phyloP scores from a whole-genome alignment of 495 filamentous ascomycete genomes.

The Annulohypoxylon stygium region DNA sequence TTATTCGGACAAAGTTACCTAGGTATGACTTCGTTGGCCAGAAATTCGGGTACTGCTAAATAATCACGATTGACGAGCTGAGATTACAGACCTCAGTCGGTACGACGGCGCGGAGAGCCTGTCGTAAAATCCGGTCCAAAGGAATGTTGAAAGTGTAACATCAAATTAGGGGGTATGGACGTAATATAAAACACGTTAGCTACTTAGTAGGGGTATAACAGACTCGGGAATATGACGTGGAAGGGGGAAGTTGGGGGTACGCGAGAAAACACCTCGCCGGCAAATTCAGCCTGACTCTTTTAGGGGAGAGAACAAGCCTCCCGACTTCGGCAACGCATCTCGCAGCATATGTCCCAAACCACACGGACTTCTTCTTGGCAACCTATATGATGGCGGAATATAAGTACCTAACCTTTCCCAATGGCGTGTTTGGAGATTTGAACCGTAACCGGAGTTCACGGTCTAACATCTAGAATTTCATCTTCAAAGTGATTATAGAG shows the following conservation, averaged over 20 bases:
- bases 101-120: conserved; percentile 36
- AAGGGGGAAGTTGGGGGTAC: conserved; percentile 13
- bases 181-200: conserved; percentile 5
- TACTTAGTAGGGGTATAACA: conserved; percentile 24
- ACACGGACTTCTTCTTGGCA: conserved; percentile 23
- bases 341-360: neutral
- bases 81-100: conserved; percentile 30
- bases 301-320: conserved; percentile 21
- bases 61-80: conserved; percentile 20
- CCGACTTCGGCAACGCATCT: conserved; percentile 40
- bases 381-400: conserved; percentile 34
- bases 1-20: conserved; percentile 11
- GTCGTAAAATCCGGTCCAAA: conserved; percentile 20
- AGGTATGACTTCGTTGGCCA: neutral
- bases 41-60: conserved; percentile 2
- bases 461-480: conserved; percentile 4
- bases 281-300: conserved; percentile 26
- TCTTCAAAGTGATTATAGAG: conserved; percentile 2
- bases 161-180: neutral
- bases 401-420: conserved; percentile 9
- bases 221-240: conserved; percentile 28
- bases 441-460: conserved; percentile 28
- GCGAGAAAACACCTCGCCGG: conserved; percentile 38
- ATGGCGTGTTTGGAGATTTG: conserved; percentile 14
- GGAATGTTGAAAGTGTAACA: conserved; percentile 14